phyloP scores from a whole-genome alignment of 208 protist species.

The Angomonas ambiguus region DNA sequence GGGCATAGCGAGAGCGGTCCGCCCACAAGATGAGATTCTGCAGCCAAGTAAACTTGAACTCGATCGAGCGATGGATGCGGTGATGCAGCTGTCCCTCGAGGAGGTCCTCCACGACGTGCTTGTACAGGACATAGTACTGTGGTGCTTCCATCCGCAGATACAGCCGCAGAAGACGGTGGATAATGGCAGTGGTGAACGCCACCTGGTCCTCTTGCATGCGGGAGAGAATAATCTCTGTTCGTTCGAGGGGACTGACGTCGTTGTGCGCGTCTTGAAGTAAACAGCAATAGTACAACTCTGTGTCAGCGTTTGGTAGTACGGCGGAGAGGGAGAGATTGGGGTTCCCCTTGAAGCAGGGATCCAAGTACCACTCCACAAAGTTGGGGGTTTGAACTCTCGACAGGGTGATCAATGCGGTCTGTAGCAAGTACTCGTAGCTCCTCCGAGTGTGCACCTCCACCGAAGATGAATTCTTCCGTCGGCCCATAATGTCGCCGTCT shows the following conservation, averaged over 20 bases:
- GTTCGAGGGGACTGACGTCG: conserved; percentile 43
- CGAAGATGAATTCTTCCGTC: background rate
- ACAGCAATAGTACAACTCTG: conserved; percentile 58
- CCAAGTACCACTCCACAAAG: conserved; percentile 57
- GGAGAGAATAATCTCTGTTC: conserved; percentile 34
- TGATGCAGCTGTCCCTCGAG: conserved; percentile 19
- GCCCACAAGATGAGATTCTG: conserved; percentile 74
- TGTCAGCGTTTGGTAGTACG: conserved; percentile 46
- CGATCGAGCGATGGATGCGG: background rate
- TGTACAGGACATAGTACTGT: conserved; percentile 48
- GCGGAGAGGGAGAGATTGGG: no score
- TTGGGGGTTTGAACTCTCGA: conserved; percentile 62
- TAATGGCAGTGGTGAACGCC: conserved; percentile 34
- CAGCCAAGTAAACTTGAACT: conserved; percentile 31
- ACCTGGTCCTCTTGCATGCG: conserved; percentile 36
- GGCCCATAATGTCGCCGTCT: background rate
- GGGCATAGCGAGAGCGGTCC: conserved; percentile 76
- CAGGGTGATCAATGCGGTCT: conserved; percentile 60
- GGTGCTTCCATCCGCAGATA: conserved; percentile 59
- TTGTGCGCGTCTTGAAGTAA: conserved; percentile 77
- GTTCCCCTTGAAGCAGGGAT: conserved; percentile 30
- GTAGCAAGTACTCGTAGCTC: conserved; percentile 67
- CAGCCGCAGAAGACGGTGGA: conserved; percentile 58
- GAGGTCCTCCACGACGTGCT: conserved; percentile 37
- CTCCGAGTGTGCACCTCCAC: conserved; percentile 18